A percentile compares a stretch with the other conserved stretches of the same genome.
phyloP scores from a whole-genome alignment of 2,329 filamentous ascomycete genomes.

The Pseudopyrenochaeta lycopersici region DNA sequence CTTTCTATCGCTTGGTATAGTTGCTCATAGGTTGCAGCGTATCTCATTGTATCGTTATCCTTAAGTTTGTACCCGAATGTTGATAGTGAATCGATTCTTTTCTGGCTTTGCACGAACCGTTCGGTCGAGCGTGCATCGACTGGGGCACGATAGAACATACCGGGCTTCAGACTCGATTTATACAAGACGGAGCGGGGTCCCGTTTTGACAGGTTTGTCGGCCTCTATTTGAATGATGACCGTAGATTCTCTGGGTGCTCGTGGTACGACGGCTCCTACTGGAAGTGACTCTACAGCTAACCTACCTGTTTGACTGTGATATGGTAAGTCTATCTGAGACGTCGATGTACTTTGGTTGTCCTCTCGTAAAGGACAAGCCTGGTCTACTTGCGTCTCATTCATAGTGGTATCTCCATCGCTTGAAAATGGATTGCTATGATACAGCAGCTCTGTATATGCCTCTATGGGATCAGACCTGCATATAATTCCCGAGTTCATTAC shows the following conservation, averaged over 20 bases:
- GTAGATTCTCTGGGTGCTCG: not conserved
- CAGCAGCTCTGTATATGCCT: not conserved
- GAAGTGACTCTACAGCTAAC: not conserved
- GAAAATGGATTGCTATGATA: not conserved
- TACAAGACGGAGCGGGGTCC: not conserved
- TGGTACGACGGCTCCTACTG: not conserved
- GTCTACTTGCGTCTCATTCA: not conserved
- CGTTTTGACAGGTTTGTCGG: not conserved
- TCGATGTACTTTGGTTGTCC: not conserved
- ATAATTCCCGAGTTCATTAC: not conserved
- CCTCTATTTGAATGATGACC: not conserved
- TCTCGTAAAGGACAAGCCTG: not conserved
- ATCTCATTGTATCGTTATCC: not conserved
- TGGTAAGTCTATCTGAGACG: not conserved
- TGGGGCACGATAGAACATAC: not conserved
- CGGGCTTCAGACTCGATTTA: not conserved
- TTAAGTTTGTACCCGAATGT: not conserved
- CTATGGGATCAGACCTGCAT: not conserved
- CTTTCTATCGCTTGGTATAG: not conserved
- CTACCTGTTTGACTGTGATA: not conserved
- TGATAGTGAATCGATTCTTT: not conserved
- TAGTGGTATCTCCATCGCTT: not conserved
- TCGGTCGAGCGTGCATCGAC: not conserved
- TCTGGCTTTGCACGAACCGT: not conserved
- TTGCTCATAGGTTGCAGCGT: not conserved